Evolutionary conservation across 139 green algal genomes (phyloP).

Genomic region (Micractinium sp.): DNA sequence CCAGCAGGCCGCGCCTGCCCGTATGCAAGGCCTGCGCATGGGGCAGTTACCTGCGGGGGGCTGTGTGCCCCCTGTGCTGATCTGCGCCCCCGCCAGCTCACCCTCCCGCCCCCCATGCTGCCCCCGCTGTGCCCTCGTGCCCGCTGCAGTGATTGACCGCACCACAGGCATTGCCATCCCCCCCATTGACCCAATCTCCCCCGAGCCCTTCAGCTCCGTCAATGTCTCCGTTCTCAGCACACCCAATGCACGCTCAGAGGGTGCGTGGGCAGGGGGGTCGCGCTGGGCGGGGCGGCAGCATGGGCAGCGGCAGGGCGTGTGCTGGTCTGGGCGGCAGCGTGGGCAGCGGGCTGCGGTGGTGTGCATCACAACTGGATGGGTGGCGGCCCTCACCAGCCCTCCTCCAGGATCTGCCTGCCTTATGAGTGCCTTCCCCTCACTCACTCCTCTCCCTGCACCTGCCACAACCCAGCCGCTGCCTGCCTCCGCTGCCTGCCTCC

Average conservation of each 20-base stretch:
- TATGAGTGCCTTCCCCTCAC: neutral
- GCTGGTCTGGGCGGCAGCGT: neutral
- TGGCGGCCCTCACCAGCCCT: too few relatives aligned
- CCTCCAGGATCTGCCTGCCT: too few relatives aligned
- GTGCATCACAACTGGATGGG: too few relatives aligned
- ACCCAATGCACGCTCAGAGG: slow-evolving; percentile 7
- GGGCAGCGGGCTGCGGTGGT: too few relatives aligned
- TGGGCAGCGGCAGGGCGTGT: too few relatives aligned
- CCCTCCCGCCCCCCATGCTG: neutral
- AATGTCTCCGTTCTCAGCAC: neutral
- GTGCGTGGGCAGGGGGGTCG: neutral
- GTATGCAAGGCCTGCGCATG: neutral
- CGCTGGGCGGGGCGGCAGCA: neutral
- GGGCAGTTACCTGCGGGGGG: neutral
- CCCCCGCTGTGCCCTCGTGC: neutral
- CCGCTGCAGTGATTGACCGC: neutral
- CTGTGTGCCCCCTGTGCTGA: neutral
- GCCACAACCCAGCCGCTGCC: neutral
- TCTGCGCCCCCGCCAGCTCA: neutral
- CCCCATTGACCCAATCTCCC: neutral
- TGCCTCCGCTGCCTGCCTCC: neutral
- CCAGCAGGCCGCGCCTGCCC: neutral
- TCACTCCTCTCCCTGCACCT: neutral
- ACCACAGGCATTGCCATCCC: neutral
- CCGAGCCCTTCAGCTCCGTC: slow-evolving; percentile 2